Base-by-base conservation (phyloP, 305 asterid genomes). In the Rubia occidens region DNA sequence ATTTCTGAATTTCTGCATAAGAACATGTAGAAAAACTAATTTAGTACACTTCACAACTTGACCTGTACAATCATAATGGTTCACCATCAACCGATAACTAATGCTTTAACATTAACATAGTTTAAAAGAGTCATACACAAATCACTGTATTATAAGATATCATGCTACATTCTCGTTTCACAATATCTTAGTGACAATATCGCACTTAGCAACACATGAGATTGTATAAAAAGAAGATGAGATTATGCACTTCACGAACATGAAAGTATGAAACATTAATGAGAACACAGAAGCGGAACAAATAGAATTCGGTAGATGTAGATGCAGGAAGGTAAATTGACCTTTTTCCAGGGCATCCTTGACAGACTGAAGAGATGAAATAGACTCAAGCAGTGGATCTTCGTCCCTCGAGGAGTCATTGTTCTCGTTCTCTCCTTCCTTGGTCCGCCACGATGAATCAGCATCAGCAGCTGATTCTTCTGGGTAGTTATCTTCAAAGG, bases 291-390 rank as follows among this genome's bases (percentile, higher is more conserved):
- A 18, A 54, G 1, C 29, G 18, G 55, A 62, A 74, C 8, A 26
- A 59, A 14, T 15, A 9, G 13, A 39, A 24, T 8, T 54, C 21
- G 18, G 55, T 68, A 20, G 13, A 60, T 8, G 42, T 40, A 15
- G 35, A 29, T 13, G 32, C 68, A 61, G 45, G 72, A 72, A 73
- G 60, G 32, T 32, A 39, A 49, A 78, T 77, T 17, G 35, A 86
- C 96, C 97, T 85, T 81, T 83, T 77, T 84, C 90, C 43, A 89
- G 78, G 68, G 91, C 89, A 74, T 82, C 88, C 81, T 87, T 87
- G 32, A 75, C 88, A 61, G 84, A 72, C 43, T 87, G 89, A 74
- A 87, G 85, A 8, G 60, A 66, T 63, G 53, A 55, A 71, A 86
- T 76, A 59, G 91, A 78, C 40, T 84, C 87, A 69, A 68, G 68